A percentile compares a stretch with the other conserved stretches of the same genome.
Evolutionary conservation across 345 rosid genomes (phyloP).

Genomic region (Populus alba): DNA sequence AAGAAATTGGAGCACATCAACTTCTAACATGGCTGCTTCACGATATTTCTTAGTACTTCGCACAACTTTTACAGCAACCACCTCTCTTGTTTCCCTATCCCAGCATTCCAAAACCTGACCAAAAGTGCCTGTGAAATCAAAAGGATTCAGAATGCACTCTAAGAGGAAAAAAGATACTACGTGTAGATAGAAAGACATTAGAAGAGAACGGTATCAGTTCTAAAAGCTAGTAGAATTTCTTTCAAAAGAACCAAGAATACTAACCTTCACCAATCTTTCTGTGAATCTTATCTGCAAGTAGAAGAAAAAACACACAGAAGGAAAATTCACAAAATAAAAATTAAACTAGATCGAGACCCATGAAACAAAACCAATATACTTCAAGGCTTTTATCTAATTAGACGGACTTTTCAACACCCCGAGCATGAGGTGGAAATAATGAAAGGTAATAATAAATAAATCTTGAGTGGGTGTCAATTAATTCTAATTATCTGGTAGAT

Average conservation of each 20-base stretch:
- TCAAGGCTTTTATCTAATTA: background rate
- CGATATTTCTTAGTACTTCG: slow-evolving; percentile 60
- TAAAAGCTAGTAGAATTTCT: background rate
- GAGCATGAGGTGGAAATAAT: background rate
- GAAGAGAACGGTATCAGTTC: background rate
- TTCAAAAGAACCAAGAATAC: slow-evolving; percentile 1
- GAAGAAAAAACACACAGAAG: slow-evolving; percentile 6
- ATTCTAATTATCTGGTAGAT: background rate
- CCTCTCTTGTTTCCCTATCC: slow-evolving; percentile 60
- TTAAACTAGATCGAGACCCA: background rate
- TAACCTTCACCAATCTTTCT: slow-evolving; percentile 71
- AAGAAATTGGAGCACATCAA: slow-evolving; percentile 60
- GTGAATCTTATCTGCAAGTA: slow-evolving; percentile 58
- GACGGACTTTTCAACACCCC: background rate
- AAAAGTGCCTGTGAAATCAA: slow-evolving; percentile 52
- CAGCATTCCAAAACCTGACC: slow-evolving; percentile 79
- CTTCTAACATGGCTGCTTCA: slow-evolving; percentile 66
- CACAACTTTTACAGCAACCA: slow-evolving; percentile 70
- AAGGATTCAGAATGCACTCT: slow-evolving; percentile 1
- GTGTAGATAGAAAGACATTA: background rate
- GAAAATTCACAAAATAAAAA: background rate
- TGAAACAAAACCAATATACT: background rate
- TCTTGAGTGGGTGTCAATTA: background rate
- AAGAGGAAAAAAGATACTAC: background rate
- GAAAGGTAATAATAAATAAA: background rate